phyloP scores from a whole-genome alignment of 2,329 filamentous ascomycete genomes.

The Sarocladium brachiariae region DNA sequence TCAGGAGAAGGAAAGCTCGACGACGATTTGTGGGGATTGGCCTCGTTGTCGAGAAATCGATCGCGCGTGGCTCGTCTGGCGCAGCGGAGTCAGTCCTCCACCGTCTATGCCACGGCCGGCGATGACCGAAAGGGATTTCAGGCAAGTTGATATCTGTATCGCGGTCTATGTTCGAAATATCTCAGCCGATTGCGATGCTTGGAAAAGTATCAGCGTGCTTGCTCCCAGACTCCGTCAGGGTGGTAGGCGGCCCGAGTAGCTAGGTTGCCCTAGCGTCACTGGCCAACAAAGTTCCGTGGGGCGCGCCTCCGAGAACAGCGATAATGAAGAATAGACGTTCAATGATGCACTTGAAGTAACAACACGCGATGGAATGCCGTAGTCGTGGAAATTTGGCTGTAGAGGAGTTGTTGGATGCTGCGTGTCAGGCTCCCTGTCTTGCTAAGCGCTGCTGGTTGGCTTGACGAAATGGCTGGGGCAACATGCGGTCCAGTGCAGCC shows the following conservation, averaged over 20 bases:
- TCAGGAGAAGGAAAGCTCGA: constrained; percentile 17
- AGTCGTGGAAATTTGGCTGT: neutral
- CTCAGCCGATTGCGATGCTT: neutral
- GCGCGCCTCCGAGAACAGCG: constrained; percentile 1
- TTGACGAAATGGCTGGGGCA: constrained; percentile 11
- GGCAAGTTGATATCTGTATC: neutral
- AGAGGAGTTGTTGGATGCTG: neutral
- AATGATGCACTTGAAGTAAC: constrained; percentile 5
- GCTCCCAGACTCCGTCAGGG: neutral
- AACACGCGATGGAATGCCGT: neutral
- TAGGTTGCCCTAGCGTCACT: constrained; percentile 7
- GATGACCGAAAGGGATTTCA: neutral
- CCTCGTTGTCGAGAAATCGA: constrained; percentile 1
- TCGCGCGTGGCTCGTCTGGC: constrained; percentile 11
- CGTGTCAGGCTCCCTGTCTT: constrained; percentile 9
- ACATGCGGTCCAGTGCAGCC: neutral
- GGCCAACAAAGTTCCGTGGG: constrained; percentile 7
- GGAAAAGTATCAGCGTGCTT: neutral
- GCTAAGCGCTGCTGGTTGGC: constrained; percentile 11
- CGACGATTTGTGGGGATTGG: constrained; percentile 16
- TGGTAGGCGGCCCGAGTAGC: constrained; percentile 1
- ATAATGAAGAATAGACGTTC: neutral
- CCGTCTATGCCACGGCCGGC: constrained; percentile 8
- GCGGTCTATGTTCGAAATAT: neutral
- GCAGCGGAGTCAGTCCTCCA: constrained; percentile 6